Evolutionary conservation across 495 filamentous ascomycete species (phyloP), one percentile per base, ranked within the genome.

Genomic region (Apodospora peruviana): DNA sequence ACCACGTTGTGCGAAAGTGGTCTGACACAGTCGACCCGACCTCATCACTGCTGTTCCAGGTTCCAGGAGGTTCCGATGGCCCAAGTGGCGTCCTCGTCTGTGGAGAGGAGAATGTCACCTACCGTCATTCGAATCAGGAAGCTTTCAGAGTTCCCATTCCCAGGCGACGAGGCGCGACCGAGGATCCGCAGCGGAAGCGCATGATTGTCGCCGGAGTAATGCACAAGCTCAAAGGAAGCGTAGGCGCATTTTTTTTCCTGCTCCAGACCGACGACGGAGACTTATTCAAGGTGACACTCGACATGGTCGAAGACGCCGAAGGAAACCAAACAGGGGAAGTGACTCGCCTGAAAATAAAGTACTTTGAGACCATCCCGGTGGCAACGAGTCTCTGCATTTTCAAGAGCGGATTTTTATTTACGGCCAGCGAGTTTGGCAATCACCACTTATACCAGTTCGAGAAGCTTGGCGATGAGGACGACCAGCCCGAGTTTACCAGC

Each of bases 371-470:
- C 0, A 88, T 96, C 7, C 93, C 94, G 0, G 71, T 93, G 34
- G 90, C 91, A 1, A 80, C 88, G 0, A 90, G 78, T 56, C 74
- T 99, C 14, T 85, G 89, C 62, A 95, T 99, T 53, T 68, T 97
- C 52, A 96, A 95, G 67, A 96, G 91, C 52, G 94, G 93, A 10
- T 97, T 95, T 65, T 75, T 97, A 24, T 99, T 91, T 62, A 86
- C 91, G 32, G 93, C 91, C 12, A 86, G 87, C 62, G 91, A 97
- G 67, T 85, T 84, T 40, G 94, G 94, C 14, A 91, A 96, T 52
- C 88, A 95, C 60, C 83, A 90, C 53, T 90, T 99, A 50, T 97
- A 97, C 64, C 90, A 96, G 65, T 95, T 99, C 53, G 90, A 95
- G 61, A 94, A 95, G 61, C 81, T 99, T 16, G 93, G 91, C n/a